Base-by-base conservation (phyloP, 345 rosid species). In the Syzygium grande region DNA sequence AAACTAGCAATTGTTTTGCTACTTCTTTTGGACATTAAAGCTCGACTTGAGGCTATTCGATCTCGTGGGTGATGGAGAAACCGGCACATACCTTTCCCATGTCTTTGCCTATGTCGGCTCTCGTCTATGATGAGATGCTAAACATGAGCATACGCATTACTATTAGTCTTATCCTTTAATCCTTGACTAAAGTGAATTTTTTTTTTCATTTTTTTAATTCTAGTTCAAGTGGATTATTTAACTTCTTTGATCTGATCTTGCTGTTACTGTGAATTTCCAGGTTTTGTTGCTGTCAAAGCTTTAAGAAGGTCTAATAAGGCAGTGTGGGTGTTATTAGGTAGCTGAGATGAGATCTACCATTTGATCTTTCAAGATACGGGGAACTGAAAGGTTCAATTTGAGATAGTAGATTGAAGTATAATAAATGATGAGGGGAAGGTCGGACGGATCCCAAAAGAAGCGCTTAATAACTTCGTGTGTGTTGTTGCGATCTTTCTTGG, bases 371-470 rank as follows among this genome's bases (percentile, higher is more conserved):
- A 41, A 73, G 49, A 38, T 73, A 38, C 49, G 21, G 43, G 43
- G 79, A 68, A 30, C 43, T 68, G 79, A 68, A 68, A 68, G 79
- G 79, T 68, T 84, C 86, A 85, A 87, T 86, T 86, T 51, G 89
- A 89, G 63, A 86, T 86, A 86, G 89, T 77, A 38, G 78, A 54
- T 84, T 38, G 30, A 78, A 85, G 59, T 63, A 56, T 58, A 88
- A 63, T 85, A 87, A 91, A 91, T 85, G 86, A 97, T 95, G 97
- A 97, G 99, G 92, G 98, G 98, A 92, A 97, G 98, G 94, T 88
- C 97, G 83, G 98, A 97, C 85, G 98, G 95, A 89, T 93, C 93
- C 88, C 98, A 94, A 88, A 98, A 95, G 96, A 97, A 94, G 94
- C 94, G 96, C 84, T 86, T 98, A 23, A 89, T 96, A 87, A 93